Evolutionary conservation across 495 filamentous ascomycete species (phyloP).

Genomic region (Xylaria intraflava): DNA sequence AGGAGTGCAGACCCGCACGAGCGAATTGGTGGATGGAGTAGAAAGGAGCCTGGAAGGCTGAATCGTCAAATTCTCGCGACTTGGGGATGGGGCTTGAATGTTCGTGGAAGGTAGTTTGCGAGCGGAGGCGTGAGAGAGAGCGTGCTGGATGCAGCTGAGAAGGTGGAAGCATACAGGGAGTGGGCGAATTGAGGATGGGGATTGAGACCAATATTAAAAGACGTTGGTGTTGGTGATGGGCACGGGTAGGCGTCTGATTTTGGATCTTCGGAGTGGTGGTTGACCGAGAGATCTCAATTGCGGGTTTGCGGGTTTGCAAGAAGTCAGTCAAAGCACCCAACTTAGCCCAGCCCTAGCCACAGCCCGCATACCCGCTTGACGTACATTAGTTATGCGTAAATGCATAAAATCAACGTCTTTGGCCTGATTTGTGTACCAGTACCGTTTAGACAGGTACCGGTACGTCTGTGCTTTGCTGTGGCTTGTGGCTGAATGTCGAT

Average conservation of each 20-base stretch:
- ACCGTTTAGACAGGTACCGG: too few relatives aligned
- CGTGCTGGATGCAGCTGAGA: not conserved
- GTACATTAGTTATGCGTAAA: too few relatives aligned
- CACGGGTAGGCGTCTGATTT: too few relatives aligned
- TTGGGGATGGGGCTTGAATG: not conserved
- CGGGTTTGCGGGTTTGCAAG: too few relatives aligned
- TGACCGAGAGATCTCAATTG: not conserved
- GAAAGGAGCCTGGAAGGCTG: not conserved
- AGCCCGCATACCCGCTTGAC: not conserved
- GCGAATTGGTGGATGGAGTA: not conserved
- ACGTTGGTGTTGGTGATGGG: not conserved
- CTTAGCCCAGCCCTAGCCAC: not conserved
- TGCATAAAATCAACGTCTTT: too few relatives aligned
- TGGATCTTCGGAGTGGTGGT: not conserved
- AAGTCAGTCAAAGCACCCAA: not conserved
- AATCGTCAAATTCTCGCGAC: not conserved
- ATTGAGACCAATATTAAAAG: too few relatives aligned
- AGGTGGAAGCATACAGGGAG: not conserved
- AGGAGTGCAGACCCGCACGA: not conserved
- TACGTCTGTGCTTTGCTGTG: too few relatives aligned
- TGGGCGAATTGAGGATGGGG: not conserved
- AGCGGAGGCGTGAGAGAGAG: not conserved
- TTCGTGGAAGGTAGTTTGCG: not conserved
- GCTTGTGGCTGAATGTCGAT: too few relatives aligned
- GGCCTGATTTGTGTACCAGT: too few relatives aligned